Base-by-base conservation (phyloP, 345 rosid species). In the Linum lewisii region DNA sequence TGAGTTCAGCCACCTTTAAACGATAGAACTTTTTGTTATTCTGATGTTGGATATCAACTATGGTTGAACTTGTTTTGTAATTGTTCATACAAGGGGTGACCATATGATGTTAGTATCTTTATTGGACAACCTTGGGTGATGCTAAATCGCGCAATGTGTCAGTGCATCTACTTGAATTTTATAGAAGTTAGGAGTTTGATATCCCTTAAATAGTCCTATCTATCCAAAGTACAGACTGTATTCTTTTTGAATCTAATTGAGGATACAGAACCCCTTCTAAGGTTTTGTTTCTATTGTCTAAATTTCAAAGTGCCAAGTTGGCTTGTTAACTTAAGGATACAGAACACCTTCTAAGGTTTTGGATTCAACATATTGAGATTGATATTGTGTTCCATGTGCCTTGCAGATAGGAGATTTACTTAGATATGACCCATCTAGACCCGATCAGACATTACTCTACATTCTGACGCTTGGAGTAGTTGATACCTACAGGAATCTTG, bases 381-480 rank as follows among this genome's bases (percentile, higher is more conserved):
- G 5, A 14, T 16, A 34, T 54, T 20, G 36, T 26, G 38, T 55
- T 25, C 38, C 51, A n/a, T 42, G 45, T 70, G 21, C 42, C 65
- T 72, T 71, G 78, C 89, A 93, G 99, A 78, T 93, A 68, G 81
- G 81, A 63, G 99, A 93, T 77, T 71, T 83, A 70, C 79, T 89
- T 37, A 77, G 86, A 57, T 80, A 80, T 75, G 85, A 84, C 60
- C 77, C 95, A 7, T 72, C 76, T 2, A 85, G 78, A 61, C 72
- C 84, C 54, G 94, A 89, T 58, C 93, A 85, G 71, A 85, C 86
- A 54, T 73, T 93, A 54, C 83, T 93, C 68, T 93, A 89, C 69
- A 79, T 89, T 74, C 58, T 93, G 65, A 93, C 97, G 15, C 84
- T 93, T 60, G 99, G 99, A 75, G 95, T 93, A 42, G 76, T 83